Conservation (phyloP, 257 asterid species). For the Solanum bukasovii region DNA sequence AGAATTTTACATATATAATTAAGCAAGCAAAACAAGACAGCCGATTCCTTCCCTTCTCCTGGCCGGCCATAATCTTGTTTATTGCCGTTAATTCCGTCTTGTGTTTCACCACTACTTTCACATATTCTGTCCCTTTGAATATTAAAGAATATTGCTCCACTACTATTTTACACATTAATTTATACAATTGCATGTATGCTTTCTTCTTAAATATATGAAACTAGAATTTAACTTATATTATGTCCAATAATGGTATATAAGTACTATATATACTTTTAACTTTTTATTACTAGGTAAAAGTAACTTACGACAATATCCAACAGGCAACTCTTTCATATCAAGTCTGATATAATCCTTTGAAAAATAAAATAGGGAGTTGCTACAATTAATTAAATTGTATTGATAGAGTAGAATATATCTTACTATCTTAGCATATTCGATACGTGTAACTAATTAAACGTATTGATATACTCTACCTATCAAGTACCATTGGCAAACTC, state of each 20-base stretch:
- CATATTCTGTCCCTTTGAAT: not conserved
- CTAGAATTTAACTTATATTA: not conserved
- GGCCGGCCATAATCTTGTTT: not conserved
- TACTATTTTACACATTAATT: not conserved
- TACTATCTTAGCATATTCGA: not conserved
- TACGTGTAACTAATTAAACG: not conserved
- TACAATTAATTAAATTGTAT: not conserved
- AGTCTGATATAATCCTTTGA: not conserved
- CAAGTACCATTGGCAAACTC: not conserved
- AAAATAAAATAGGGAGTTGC: not conserved
- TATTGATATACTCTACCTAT: not conserved
- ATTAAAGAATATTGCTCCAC: not conserved
- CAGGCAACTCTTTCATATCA: not conserved
- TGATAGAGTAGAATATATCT: not conserved
- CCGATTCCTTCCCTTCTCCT: not conserved
- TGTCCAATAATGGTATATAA: not conserved
- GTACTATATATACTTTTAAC: too few species aligned
- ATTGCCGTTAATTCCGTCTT: slow-evolving; percentile 14
- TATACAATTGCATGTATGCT: not conserved
- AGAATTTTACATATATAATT: too few species aligned
- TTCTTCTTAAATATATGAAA: not conserved
- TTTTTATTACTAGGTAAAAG: not conserved
- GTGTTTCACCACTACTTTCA: not conserved
- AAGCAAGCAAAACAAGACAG: not conserved
- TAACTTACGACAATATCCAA: not conserved